Base-by-base conservation (phyloP, 148 eudicot genomes). In the Rhododendron vialii region DNA sequence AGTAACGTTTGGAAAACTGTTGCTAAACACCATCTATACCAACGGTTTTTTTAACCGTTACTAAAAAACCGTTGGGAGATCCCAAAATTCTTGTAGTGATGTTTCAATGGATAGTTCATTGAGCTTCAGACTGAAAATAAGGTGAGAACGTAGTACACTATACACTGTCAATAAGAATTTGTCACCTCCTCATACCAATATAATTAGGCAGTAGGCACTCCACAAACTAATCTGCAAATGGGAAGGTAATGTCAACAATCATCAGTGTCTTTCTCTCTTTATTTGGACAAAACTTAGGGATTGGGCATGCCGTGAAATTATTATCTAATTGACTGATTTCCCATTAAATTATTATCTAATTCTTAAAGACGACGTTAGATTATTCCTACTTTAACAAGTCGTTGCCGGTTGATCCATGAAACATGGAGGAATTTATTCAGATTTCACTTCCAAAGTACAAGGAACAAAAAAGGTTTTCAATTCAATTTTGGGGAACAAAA, bases 331-430 rank as follows among this genome's bases (percentile, higher is more conserved):
- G 41, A 38, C 41, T 38, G 41, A 38, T 38, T 38, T 38, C 41
- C 41, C 6, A 38, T 38, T 38, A 38, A 38, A 38, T 38, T 38
- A 2, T 30, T 74, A 17, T 74, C 20, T 35, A 15, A 74, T 74
- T 14, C 13, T 76, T 41, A 76, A 76, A 76, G 12, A 92, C 90
- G 18, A 92, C 90, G 93, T 38, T 38, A 4, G 95, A 93, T 89
- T 94, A 94, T 86, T 36, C 84, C 18, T 81, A 86, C 78, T 89
- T 94, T 82, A 92, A 95, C 89, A 92, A 91, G 86, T 88, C 90
- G 3, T n/a, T 89, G 50, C 93, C 88, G 24, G 71, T 84, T 69
- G 82, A 80, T 86, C 95, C 96, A 84, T 92, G 85, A 90, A 89
- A 90, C 91, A 88, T 80, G 91, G 33, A 48, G 43, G 38, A 57